Evolutionary conservation across 2,329 filamentous ascomycete species (phyloP), one percentile per base, ranked within the genome.

Genomic region (Ophiosphaerella narmari): DNA sequence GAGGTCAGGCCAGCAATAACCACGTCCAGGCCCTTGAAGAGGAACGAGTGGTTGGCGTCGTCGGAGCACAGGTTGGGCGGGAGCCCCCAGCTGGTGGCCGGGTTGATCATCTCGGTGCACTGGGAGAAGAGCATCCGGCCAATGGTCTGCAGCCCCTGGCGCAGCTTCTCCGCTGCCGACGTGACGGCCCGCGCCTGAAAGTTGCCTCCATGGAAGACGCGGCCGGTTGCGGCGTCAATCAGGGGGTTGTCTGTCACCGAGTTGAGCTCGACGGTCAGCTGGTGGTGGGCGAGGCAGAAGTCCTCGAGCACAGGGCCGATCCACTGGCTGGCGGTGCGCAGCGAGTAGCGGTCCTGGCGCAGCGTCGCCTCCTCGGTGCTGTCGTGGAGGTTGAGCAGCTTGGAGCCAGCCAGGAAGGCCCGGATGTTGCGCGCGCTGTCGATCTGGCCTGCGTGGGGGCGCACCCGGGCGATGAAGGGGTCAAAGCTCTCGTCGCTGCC

Each of bases 201-300:
- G 63, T 89, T 89, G 21, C 84, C 85, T 2, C 86, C 85, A 43
- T 85, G 81, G 52, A 62, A 12, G 62, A 68, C 6, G 21, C 36
- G 14, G 11, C 36, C 16, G 8, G 14, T 18, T 21, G 36, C 7
- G 5, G 71, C 60, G 51, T 87, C 80, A 8, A 88, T 75, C 7
- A 89, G 69, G 0, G 83, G 86, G 62, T 89, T 89, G 60, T 89
- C 86, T 0, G 84, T 85, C 0, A 83, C 84, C 0, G 85, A 86
- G 67, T 89, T 89, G 13, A 87, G 75, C 62, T 89, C 87, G 0
- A 78, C 73, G 0, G 74, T 66, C 0, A 90, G 63, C 62, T 89
- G 86, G 2, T 74, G 65, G 35, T 80, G 74, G 0, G 86, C 82
- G 0, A 86, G 76, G 0, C 74, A 47, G 0, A 89, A 73, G 55